Evolutionary conservation across 768 basidiomycete genomes (phyloP), one percentile per base, ranked within the genome.

Genomic region (Amanita rimosa): DNA sequence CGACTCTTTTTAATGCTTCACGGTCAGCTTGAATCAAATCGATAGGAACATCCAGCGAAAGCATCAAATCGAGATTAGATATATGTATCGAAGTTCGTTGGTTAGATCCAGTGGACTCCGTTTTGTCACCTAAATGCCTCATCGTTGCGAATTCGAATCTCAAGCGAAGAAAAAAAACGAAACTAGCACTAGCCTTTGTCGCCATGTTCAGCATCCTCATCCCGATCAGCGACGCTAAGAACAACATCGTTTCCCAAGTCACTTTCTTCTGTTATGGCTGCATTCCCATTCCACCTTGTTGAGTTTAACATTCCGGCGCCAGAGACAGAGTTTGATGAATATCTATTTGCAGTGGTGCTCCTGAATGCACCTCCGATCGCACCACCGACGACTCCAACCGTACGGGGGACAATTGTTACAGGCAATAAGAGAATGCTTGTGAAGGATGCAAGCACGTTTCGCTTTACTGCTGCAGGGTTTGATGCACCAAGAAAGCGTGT

Each of bases 1-100:
- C 92, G 2, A 90, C 82, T 10, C 96, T 80, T 64, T 98, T 97
- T 36, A 94, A 73, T 0, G 85, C 78, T 53, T 96, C 93, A 45
- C 94, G 85, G 58, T 91, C 85, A 0, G 89, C 84, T 53, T 98
- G 94, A 49, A 99, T 94, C 33, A 99, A 75, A 58, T 93, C 85
- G 0, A 99, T 72, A 0, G 92, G 89, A 11, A 83, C 76, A 59
- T 97, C 94, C 10, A 99, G 78, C 4, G 93, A 97, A 13, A 99
- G 80, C 3, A 97, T 67, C 4, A 96, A 74, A 56, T 98, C 93
- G 3, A 99, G 74, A 36, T 79, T 76, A 56, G 51, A 54, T 26
- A 52, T 38, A 37, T 37, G 44, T 22, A 35, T 50, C 6, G 58
- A 49, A 16, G 22, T 39, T 37, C 14, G 19, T 33, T 46, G 27